These are phyloP conservation scores for Coniochaeta pulveracea DNA, from an alignment of 2,329 filamentous ascomycete genomes.

Conservation along the genomic window DNA sequence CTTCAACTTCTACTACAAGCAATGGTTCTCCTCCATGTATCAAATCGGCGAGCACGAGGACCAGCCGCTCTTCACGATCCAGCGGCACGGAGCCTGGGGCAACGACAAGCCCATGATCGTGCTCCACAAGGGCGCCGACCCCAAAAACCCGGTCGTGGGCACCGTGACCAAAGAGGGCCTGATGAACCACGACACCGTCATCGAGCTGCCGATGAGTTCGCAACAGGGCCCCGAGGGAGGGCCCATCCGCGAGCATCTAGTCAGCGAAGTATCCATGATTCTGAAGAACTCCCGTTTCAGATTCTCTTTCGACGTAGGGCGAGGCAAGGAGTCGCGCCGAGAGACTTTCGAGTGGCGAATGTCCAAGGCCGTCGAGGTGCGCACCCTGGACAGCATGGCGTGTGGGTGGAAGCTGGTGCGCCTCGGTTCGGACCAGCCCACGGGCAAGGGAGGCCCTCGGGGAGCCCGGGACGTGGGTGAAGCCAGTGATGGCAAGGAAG, in stretches of 20 bases:
- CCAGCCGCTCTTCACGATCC: conserved; percentile 1
- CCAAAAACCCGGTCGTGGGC: conserved; percentile 1
- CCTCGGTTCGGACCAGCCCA: not conserved
- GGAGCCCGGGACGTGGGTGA: conserved; percentile 1
- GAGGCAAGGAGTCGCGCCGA: conserved; percentile 1
- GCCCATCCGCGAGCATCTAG: not conserved
- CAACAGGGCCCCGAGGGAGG: not conserved
- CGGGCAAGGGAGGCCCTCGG: not conserved
- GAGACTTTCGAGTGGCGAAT: conserved; percentile 2
- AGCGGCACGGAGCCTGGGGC: conserved; percentile 1
- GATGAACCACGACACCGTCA: not conserved
- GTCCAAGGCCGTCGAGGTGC: conserved; percentile 1
- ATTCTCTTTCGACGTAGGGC: conserved; percentile 1
- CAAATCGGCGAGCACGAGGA: conserved; percentile 1
- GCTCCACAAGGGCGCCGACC: conserved; percentile 2
- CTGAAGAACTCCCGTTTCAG: conserved; percentile 1
- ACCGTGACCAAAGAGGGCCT: conserved; percentile 1
- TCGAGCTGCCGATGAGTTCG: conserved; percentile 1
- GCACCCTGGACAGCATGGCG: conserved; percentile 2
- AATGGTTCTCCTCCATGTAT: conserved; percentile 2
- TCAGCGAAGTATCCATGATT: not conserved
- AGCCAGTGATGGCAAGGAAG: conserved; percentile 1
- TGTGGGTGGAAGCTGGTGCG: conserved; percentile 1
- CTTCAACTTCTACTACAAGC: conserved; percentile 2
- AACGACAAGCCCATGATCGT: conserved; percentile 1